A percentile compares a stretch with the other conserved stretches of the same genome.
phyloP scores from a whole-genome alignment of 345 rosid species.

The Leavenworthia alabamica region DNA sequence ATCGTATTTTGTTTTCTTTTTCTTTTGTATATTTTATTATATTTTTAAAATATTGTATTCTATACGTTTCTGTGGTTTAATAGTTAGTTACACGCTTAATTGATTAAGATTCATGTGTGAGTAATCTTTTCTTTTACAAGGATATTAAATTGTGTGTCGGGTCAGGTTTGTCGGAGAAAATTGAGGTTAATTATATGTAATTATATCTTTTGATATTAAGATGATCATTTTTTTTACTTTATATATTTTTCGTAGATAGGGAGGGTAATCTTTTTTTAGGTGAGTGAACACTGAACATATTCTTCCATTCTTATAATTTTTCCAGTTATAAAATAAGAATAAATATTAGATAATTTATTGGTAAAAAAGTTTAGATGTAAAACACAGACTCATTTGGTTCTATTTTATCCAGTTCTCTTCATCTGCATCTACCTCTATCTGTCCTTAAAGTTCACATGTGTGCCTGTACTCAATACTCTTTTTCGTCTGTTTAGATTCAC shows the following conservation, averaged over 20 bases:
- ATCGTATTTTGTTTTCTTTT: conserved; percentile 20
- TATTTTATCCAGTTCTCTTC: no score
- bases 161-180: conserved; percentile 13
- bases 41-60: not conserved
- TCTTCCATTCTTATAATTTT: not conserved
- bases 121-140: no score
- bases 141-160: conserved; percentile 25
- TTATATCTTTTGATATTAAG: not conserved
- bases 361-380: not conserved
- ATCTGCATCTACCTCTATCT: no score
- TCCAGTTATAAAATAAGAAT: not conserved
- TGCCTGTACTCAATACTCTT: no score
- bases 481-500: no score
- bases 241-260: not conserved
- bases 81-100: no score
- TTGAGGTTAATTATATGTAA: conserved; percentile 16
- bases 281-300: not conserved
- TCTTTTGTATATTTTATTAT: not conserved
- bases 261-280: not conserved
- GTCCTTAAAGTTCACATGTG: no score
- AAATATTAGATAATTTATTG: not conserved
- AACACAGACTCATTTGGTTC: no score
- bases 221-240: conserved; percentile 1
- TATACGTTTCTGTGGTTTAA: conserved; percentile 5
- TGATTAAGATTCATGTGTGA: not conserved